phyloP scores from a whole-genome alignment of 345 rosid species.

The Microcos paniculata region DNA sequence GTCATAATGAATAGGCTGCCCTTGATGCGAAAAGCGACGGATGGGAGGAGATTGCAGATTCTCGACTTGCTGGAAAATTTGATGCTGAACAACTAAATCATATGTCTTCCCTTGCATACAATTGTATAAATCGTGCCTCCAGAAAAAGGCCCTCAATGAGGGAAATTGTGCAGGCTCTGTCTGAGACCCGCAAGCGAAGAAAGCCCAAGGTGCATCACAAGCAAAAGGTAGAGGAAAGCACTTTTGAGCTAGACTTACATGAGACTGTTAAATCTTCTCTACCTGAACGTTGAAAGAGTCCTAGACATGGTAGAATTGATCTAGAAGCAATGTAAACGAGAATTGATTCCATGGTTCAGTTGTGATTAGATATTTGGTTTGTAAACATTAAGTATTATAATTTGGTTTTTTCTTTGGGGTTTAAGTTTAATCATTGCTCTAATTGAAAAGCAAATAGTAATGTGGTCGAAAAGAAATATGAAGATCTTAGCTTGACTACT shows the following conservation, averaged over 20 bases:
- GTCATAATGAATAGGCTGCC: slow-evolving; percentile 43
- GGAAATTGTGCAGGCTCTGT: slow-evolving; percentile 53
- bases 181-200: slow-evolving; percentile 10
- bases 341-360: neutral
- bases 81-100: slow-evolving; percentile 47
- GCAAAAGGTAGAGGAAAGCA: neutral
- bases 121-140: slow-evolving; percentile 42
- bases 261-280: too few relatives aligned
- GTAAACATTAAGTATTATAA: too few relatives aligned
- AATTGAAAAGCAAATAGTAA: neutral
- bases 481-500: neutral
- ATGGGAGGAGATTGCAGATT: slow-evolving; percentile 66
- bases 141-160: slow-evolving; percentile 63
- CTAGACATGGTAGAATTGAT: neutral
- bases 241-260: neutral
- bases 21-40: slow-evolving; percentile 51
- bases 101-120: slow-evolving; percentile 59
- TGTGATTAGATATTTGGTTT: neutral
- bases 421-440: neutral
- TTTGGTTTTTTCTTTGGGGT: too few relatives aligned
- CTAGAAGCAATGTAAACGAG: neutral
- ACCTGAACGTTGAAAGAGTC: neutral
- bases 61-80: slow-evolving; percentile 51
- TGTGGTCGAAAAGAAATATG: neutral
- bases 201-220: neutral